Evolutionary conservation across 2,329 filamentous ascomycete genomes (phyloP), one percentile per base, ranked within the genome.

Genomic region (Periconia sp.): DNA sequence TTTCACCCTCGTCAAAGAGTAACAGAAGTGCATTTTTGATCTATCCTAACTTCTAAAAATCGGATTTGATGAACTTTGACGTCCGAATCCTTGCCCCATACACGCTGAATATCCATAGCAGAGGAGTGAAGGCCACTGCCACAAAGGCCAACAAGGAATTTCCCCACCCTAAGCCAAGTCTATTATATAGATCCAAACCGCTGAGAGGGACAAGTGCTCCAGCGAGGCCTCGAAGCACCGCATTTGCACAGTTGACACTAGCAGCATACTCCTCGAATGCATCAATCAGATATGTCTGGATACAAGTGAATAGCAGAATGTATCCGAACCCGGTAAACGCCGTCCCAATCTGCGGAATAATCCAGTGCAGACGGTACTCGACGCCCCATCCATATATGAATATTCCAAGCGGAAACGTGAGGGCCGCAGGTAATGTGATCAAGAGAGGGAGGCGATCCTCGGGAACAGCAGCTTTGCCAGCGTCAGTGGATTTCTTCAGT

Each of bases 261-360:
- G 57, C 52, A 10, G 52, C 47, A 30, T 51, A 41, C 2, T 17
- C n/a, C 30, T 40, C 19, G 61, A 79, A 86, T 3, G 79, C 76
- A 48, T 88, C 85, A 43, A 87, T 79, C 2, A 88, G 76, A 57
- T 89, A 89, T 11, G 81, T 82, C 47, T 81, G 78, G 0, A 81
- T 65, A 0, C 54, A 20, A 6, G 53, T 53, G 19, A 59, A 47
- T 18, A 54, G 42, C 27, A 35, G 31, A 18, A 59, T 56, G 23
- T 49, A 44, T 35, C 54, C 58, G 19, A 31, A 53, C 27, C 44
- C 46, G 0, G 78, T 78, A 2, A 75, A 72, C 1, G 74, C 75
- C n/a, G 77, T 79, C 1, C 80, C 82, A 2, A 82, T 52, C 57
- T 81, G 74, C 2, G 80, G 79, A 2, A 76, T 49, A 45, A 47